These are phyloP conservation scores for Parathielavia hyrcaniae DNA, from an alignment of 495 filamentous ascomycete genomes.

Conservation along the genomic window DNA sequence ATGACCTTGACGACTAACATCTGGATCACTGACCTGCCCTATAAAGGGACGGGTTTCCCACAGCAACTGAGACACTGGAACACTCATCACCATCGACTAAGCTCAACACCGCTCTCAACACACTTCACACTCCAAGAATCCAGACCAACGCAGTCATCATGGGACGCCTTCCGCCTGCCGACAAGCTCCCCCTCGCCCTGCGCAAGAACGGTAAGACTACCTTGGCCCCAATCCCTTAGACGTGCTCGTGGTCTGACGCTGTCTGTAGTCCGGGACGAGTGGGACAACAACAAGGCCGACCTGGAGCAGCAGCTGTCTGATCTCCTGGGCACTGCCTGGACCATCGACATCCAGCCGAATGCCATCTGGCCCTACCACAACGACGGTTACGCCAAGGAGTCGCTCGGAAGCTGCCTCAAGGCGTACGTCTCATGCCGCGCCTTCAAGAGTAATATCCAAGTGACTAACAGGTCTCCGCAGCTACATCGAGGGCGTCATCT, in stretches of 20 bases:
- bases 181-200: slow-evolving; percentile 48
- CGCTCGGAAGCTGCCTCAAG: slow-evolving; percentile 41
- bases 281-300: slow-evolving; percentile 43
- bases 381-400: slow-evolving; percentile 43
- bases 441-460: too few species aligned
- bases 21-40: not conserved
- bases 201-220: slow-evolving; percentile 45
- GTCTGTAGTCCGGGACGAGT: slow-evolving; percentile 48
- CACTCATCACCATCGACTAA: not conserved
- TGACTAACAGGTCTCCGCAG: slow-evolving; percentile 25
- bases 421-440: slow-evolving; percentile 29
- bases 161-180: slow-evolving; percentile 39
- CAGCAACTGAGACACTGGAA: not conserved
- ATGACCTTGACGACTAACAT: not conserved
- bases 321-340: slow-evolving; percentile 43
- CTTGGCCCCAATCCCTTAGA: not conserved
- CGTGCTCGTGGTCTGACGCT: slow-evolving; percentile 5
- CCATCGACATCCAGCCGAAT: slow-evolving; percentile 42
- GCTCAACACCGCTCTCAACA: not conserved
- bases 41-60: slow-evolving; percentile 3
- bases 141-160: slow-evolving; percentile 23
- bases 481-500: slow-evolving; percentile 42
- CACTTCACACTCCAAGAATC: not conserved
- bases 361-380: slow-evolving; percentile 46
- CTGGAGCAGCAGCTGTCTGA: slow-evolving; percentile 41